These are phyloP conservation scores for Flaveria floridana DNA, from an alignment of 140 eudicot species.

Conservation along the genomic window DNA sequence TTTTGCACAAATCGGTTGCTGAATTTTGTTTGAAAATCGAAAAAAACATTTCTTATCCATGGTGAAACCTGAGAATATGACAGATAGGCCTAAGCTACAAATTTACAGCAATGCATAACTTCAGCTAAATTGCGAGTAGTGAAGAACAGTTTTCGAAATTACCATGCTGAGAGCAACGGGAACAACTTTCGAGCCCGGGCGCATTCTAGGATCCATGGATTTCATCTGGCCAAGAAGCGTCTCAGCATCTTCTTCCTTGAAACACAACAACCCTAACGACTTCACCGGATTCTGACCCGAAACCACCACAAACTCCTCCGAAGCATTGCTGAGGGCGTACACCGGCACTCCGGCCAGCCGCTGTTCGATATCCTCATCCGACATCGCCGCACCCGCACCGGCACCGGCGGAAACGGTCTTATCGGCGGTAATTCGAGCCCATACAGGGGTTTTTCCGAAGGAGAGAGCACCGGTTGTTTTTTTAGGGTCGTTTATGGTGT, in stretches of 20 bases:
- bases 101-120: not conserved
- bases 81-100: too few species aligned
- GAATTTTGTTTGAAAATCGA: too few species aligned
- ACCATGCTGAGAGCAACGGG: slow-evolving; percentile 77
- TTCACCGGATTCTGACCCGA: slow-evolving; percentile 47
- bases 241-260: slow-evolving; percentile 69
- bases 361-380: slow-evolving; percentile 52
- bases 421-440: slow-evolving; percentile 42
- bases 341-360: slow-evolving; percentile 79
- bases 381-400: slow-evolving; percentile 26
- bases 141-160: not conserved
- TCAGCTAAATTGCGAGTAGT: not conserved
- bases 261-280: slow-evolving; percentile 70
- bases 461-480: slow-evolving; percentile 5
- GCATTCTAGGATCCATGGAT: slow-evolving; percentile 57
- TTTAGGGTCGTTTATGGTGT: not conserved
- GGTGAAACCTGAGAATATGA: too few species aligned
- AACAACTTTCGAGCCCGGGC: slow-evolving; percentile 66
- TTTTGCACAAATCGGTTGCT: not conserved
- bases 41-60: too few species aligned
- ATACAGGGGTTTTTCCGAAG: slow-evolving; percentile 29
- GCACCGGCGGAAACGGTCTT: not conserved
- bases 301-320: slow-evolving; percentile 70
- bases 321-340: slow-evolving; percentile 64
- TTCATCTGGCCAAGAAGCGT: slow-evolving; percentile 66